Evolutionary conservation across 78 protist species (phyloP), one percentile per base, ranked within the genome.

Genomic region (Neovahlkampfia damariscottae): DNA sequence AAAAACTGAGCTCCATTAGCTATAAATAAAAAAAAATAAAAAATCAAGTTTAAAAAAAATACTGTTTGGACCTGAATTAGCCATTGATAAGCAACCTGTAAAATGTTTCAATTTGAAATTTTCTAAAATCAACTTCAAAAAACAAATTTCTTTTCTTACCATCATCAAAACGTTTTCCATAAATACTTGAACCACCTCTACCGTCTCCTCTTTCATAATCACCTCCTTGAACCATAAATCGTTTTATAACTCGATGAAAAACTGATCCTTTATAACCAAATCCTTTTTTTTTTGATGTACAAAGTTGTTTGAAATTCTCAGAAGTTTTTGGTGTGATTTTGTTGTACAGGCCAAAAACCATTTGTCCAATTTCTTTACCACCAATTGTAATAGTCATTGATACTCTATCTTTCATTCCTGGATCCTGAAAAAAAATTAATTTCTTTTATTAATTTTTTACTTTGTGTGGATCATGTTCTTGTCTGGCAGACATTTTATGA

Each of bases 161-260:
- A 80, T 93, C 97, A 7, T 28, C 67, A 58, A 91, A 91, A 78
- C 76, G 81, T 28, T 28, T 81, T 29, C 94, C 97, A 84, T 86
- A 93, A 77, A 93, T 94, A 50, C 96, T 89, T 87, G 92, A 88
- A 34, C 99, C 98, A 31, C 99, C 99, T 19, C 96, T 90, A 29
- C 99, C 99, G 40, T 94, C 86, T 38, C 89, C 90, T 27, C 75
- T 38, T 62, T 95, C 88, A 82, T 93, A 89, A 80, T 94, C 98
- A 2, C 99, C 99, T 2, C 89, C 92, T 72, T 94, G 97, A 30
- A 58, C 4, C 91, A 92, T 80, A 83, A 84, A 81, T 38, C 67
- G 67, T 8, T 76, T 3, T 36, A 70, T 79, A 36, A 77, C 72
- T 1, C 91, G 39, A 81, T 88, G 91, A 79, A 88, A 88, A 10